Percentiles rank a stretch among this genome's conserved stretches.
These are phyloP conservation scores for Paragyromitra xinjiangensis DNA, from an alignment of 495 filamentous ascomycete genomes.

Conservation along the genomic window DNA sequence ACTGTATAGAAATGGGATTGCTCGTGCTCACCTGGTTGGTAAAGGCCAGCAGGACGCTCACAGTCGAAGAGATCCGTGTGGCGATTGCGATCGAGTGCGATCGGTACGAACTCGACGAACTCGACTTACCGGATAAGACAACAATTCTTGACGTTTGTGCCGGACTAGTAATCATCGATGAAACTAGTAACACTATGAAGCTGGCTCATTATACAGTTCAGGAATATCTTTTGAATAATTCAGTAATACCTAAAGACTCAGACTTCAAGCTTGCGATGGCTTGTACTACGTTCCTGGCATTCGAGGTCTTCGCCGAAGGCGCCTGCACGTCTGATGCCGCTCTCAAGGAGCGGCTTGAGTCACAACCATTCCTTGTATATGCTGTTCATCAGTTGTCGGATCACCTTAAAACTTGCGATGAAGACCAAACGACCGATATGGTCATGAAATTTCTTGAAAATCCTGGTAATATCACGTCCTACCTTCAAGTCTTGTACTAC, in stretches of 20 bases:
- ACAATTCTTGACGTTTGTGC: conserved; percentile 29
- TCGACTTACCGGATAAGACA: conserved; percentile 17
- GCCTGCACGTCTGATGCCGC: neutral
- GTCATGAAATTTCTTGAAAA: conserved; percentile 20
- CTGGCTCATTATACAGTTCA: conserved; percentile 46
- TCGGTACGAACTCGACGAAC: conserved; percentile 28
- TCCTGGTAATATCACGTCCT: neutral
- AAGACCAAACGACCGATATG: conserved; percentile 14
- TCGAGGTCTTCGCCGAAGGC: conserved; percentile 22
- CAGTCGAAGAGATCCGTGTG: conserved; percentile 22
- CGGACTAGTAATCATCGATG: conserved; percentile 38
- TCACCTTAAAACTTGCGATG: conserved; percentile 15
- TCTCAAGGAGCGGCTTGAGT: neutral
- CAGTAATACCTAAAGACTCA: neutral
- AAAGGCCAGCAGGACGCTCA: conserved; percentile 30
- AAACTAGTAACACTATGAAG: conserved; percentile 29
- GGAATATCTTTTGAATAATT: conserved; percentile 31
- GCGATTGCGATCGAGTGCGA: conserved; percentile 19
- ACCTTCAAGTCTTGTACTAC: conserved; percentile 9
- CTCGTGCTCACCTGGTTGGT: conserved; percentile 18
- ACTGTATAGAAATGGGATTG: conserved; percentile 10
- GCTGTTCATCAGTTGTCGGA: conserved; percentile 8
- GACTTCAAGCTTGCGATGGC: conserved; percentile 7
- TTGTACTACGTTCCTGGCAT: conserved; percentile 24
- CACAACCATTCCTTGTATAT: neutral